Conservation (phyloP, 176 grass and related monocot genomes). For the Ananas comosus region DNA sequence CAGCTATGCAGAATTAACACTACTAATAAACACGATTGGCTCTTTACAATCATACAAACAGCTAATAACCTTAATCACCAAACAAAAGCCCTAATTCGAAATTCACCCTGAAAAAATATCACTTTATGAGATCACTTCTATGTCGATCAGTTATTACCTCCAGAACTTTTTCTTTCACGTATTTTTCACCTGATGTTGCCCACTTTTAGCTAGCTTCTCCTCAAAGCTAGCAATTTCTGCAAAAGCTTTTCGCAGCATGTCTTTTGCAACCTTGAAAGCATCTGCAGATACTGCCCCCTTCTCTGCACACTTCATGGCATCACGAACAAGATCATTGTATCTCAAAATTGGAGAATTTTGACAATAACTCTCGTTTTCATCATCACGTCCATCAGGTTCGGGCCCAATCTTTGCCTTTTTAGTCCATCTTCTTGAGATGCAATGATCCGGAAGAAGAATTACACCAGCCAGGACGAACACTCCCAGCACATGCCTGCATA, state of each 20-base stretch:
- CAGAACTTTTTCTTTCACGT: constrained; percentile 4
- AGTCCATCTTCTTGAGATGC: constrained; percentile 69
- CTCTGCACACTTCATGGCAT: constrained; percentile 60
- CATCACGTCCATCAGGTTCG: constrained; percentile 24
- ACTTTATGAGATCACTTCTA: not conserved
- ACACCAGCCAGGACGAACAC: constrained; percentile 51
- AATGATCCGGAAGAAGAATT: constrained; percentile 57
- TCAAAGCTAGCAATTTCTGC: constrained; percentile 46
- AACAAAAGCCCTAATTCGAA: not conserved
- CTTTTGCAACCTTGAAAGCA: constrained; percentile 58
- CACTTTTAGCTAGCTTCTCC: constrained; percentile 36
- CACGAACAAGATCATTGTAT: constrained; percentile 62
- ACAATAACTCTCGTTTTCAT: constrained; percentile 33
- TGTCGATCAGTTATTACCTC: not conserved
- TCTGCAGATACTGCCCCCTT: constrained; percentile 63
- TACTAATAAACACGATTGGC: not conserved
- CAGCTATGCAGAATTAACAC: not conserved
- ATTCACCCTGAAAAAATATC: not conserved
- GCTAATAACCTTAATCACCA: not conserved
- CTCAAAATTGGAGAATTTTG: constrained; percentile 38
- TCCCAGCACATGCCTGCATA: constrained; percentile 72
- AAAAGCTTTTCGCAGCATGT: constrained; percentile 51
- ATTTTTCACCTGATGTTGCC: constrained; percentile 9
- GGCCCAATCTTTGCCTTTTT: constrained; percentile 59
- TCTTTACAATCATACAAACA: not conserved